phyloP scores from a whole-genome alignment of 768 basidiomycete species.

The Amanita pseudoporphyria region DNA sequence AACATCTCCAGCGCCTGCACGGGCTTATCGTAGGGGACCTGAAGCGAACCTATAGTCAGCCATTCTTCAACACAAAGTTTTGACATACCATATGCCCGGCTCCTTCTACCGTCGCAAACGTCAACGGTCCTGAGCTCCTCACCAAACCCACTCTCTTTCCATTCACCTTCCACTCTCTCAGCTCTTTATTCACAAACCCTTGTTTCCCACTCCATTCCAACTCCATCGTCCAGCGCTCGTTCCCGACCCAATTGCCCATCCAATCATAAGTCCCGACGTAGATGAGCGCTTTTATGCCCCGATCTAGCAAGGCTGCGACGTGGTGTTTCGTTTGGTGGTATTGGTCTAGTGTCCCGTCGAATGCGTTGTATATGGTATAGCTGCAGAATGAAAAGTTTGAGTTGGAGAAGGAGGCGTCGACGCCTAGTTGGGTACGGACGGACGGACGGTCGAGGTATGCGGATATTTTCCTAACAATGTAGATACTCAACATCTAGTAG shows the following conservation, averaged over 20 bases:
- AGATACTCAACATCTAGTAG: neutral
- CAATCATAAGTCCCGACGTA: conserved; percentile 67
- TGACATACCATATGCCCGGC: conserved; percentile 65
- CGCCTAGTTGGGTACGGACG: conserved; percentile 49
- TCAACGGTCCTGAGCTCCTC: conserved; percentile 38
- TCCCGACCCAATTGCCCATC: conserved; percentile 72
- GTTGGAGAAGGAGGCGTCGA: conserved; percentile 33
- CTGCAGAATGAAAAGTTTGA: conserved; percentile 26
- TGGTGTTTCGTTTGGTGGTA: conserved; percentile 41
- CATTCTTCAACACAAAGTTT: neutral
- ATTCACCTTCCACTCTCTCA: conserved; percentile 52
- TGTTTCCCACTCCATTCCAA: conserved; percentile 64
- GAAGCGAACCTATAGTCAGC: conserved; percentile 10
- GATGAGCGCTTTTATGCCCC: conserved; percentile 57
- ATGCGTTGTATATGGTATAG: conserved; percentile 35
- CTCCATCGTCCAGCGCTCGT: conserved; percentile 58
- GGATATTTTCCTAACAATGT: conserved; percentile 35
- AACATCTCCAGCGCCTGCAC: conserved; percentile 45
- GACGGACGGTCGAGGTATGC: conserved; percentile 53
- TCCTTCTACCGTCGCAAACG: conserved; percentile 52
- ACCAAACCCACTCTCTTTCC: conserved; percentile 31
- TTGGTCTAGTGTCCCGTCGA: conserved; percentile 33
- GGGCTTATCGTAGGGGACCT: conserved; percentile 57
- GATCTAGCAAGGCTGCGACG: conserved; percentile 59
- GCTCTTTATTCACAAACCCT: conserved; percentile 28